Conservation (phyloP, 495 filamentous ascomycete genomes). For the Hypoxylon fuscum region DNA sequence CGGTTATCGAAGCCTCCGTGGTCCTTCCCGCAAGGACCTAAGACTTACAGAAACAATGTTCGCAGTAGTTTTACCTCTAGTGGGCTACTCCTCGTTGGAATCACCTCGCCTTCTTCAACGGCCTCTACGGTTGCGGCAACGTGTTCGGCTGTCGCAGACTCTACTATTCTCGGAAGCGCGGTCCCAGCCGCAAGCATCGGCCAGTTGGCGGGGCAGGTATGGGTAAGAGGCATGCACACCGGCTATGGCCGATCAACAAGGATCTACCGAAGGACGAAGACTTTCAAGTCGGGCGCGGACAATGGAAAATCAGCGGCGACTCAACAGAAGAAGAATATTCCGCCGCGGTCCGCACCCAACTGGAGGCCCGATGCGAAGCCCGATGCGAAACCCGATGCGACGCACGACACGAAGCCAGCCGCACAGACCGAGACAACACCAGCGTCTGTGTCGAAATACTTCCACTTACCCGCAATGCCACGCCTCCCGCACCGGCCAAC, state of each 20-base stretch:
- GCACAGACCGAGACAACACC: constrained; percentile 47
- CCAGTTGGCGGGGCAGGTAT: constrained; percentile 51
- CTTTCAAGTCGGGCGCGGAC: constrained; percentile 34
- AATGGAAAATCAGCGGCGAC: constrained; percentile 17
- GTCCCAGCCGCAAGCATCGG: constrained; percentile 48
- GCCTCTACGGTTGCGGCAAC: constrained; percentile 51
- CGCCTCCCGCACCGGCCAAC: constrained; percentile 83
- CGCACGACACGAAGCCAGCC: constrained; percentile 20
- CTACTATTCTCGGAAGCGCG: constrained; percentile 44
- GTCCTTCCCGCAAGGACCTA: constrained; percentile 39
- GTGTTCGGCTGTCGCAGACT: constrained; percentile 53
- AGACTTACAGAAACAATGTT: constrained; percentile 41
- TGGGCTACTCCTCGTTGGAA: constrained; percentile 50
- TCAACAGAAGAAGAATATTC: constrained; percentile 28
- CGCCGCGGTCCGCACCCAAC: constrained; percentile 5
- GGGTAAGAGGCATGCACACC: constrained; percentile 42
- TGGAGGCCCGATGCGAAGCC: constrained; percentile 21
- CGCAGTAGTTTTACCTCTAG: constrained; percentile 55
- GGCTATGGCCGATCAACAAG: constrained; percentile 40
- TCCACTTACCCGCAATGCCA: constrained; percentile 71
- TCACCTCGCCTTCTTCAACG: constrained; percentile 51
- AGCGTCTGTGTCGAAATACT: constrained; percentile 58
- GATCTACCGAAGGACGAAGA: constrained; percentile 51
- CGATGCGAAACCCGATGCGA: constrained; percentile 43
- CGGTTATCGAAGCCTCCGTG: constrained; percentile 30